Evolutionary conservation across 2,329 filamentous ascomycete species (phyloP).

Genomic region (Fusarium piperis): DNA sequence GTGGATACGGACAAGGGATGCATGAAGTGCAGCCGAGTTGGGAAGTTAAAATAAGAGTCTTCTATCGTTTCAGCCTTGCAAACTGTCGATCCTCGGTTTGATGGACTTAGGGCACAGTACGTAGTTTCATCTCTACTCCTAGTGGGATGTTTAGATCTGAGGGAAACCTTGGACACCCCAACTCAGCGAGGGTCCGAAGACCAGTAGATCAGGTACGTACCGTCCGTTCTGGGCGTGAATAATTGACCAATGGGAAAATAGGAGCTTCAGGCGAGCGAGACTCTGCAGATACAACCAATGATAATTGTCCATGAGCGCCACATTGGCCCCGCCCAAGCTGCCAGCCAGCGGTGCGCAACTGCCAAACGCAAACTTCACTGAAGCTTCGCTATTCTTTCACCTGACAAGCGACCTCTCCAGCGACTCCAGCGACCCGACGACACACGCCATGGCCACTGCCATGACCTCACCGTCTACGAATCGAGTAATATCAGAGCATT

Average conservation of each 20-base stretch:
- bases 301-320: background rate
- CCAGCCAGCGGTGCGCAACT: background rate
- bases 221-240: background rate
- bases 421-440: conserved; percentile 4
- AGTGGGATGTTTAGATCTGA: background rate
- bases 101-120: background rate
- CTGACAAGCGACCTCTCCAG: conserved; percentile 5
- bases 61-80: background rate
- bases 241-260: background rate
- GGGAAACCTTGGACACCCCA: background rate
- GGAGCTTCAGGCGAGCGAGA: background rate
- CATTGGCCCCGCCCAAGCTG: conserved; percentile 6
- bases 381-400: conserved; percentile 19
- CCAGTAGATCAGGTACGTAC: background rate
- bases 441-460: background rate
- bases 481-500: background rate
- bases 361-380: conserved; percentile 6
- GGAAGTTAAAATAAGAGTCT: background rate
- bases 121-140: background rate
- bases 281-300: background rate
- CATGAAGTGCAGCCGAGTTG: background rate
- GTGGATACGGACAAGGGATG: background rate
- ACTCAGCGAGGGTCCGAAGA: background rate
- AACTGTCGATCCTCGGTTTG: background rate
- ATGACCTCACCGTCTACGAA: conserved; percentile 19